phyloP scores from a whole-genome alignment of 1,284 basidiomycete species.

The Fomitopsis pinicola region DNA sequence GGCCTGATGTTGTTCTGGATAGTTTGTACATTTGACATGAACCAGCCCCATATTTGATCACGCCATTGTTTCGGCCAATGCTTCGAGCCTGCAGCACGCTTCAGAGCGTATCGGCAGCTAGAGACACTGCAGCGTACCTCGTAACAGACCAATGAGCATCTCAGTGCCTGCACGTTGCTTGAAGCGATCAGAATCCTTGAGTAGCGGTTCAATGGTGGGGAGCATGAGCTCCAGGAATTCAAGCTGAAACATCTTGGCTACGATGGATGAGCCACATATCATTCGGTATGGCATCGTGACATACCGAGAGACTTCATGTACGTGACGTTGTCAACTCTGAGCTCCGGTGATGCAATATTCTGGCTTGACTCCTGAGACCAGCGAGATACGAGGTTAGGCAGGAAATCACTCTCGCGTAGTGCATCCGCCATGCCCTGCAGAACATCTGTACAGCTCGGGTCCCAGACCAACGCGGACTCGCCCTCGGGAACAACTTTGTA shows the following conservation, averaged over 20 bases:
- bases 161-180: slow-evolving; percentile 92
- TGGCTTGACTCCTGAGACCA: slow-evolving; percentile 74
- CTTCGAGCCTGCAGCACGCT: slow-evolving; percentile 61
- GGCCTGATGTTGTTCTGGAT: slow-evolving; percentile 82
- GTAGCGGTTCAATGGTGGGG: slow-evolving; percentile 51
- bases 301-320: slow-evolving; percentile 70
- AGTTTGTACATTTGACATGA: slow-evolving; percentile 59
- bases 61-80: slow-evolving; percentile 77
- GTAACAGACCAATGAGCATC: slow-evolving; percentile 72
- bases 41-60: slow-evolving; percentile 79
- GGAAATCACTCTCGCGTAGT: slow-evolving; percentile 57
- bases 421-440: slow-evolving; percentile 54
- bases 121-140: slow-evolving; percentile 38
- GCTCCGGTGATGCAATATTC: slow-evolving; percentile 43
- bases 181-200: slow-evolving; percentile 78
- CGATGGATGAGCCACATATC: slow-evolving; percentile 6
- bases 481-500: slow-evolving; percentile 50
- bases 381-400: slow-evolving; percentile 48
- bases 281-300: slow-evolving; percentile 14
- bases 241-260: slow-evolving; percentile 67
- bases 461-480: slow-evolving; percentile 60
- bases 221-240: slow-evolving; percentile 52
- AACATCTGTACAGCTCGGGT: slow-evolving; percentile 54
- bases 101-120: neutral
- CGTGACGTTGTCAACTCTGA: slow-evolving; percentile 61